These are phyloP conservation scores for Sicyos edulis DNA, from an alignment of 306 rosid species.

Conservation along the genomic window DNA sequence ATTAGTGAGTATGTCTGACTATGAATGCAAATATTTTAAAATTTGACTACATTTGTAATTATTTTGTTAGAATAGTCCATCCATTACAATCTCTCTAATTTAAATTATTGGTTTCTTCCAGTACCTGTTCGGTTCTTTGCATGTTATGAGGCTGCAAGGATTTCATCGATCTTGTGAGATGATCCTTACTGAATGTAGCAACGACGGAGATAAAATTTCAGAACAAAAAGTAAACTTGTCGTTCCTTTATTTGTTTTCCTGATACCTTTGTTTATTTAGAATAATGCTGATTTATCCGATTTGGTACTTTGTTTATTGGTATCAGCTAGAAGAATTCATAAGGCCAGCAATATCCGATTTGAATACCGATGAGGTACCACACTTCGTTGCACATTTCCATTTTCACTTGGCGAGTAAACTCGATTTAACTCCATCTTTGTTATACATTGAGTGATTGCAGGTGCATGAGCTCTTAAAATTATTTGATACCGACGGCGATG, in stretches of 20 bases:
- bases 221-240: slow-evolving; percentile 45
- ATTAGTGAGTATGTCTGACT: no score
- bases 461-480: slow-evolving; percentile 47
- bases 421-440: slow-evolving; percentile 3
- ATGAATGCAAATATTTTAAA: no score
- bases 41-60: no score
- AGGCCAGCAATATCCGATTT: slow-evolving; percentile 42
- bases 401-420: no score
- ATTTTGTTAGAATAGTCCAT: no score
- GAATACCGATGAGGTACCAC: slow-evolving; percentile 55
- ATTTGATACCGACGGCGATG: slow-evolving; percentile 53
- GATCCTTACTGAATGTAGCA: slow-evolving; percentile 50
- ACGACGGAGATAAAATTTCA: slow-evolving; percentile 37
- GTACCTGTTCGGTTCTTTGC: slow-evolving; percentile 69
- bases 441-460: slow-evolving; percentile 36
- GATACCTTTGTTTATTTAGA: slow-evolving; percentile 13
- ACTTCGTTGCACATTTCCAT: background rate
- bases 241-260: slow-evolving; percentile 19
- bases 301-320: slow-evolving; percentile 17
- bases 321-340: slow-evolving; percentile 56
- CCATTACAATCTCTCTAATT: no score
- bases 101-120: slow-evolving; percentile 30
- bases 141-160: slow-evolving; percentile 51
- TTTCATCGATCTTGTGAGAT: slow-evolving; percentile 67
- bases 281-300: slow-evolving; percentile 23